phyloP scores from a whole-genome alignment of 2,329 filamentous ascomycete genomes.

The Diaporthe amygdali region DNA sequence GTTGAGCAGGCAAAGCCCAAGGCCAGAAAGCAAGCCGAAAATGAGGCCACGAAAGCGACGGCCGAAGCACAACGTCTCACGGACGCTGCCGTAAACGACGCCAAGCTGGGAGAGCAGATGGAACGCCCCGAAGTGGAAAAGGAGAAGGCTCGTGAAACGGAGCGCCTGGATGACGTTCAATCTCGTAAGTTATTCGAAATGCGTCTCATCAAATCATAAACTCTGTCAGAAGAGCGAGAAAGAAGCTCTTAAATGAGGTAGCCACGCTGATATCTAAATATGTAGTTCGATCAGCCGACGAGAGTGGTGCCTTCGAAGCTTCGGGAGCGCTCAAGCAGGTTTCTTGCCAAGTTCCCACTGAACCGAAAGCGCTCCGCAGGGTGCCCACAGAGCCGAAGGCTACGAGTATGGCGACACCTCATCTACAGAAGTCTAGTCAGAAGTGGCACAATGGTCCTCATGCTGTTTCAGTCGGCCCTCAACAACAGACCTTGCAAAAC shows the following conservation, averaged over 20 bases:
- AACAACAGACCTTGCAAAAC: not conserved
- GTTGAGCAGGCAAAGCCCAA: constrained; percentile 50
- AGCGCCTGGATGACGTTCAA: not conserved
- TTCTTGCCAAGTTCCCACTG: not conserved
- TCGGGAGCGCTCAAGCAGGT: not conserved
- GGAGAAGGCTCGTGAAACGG: constrained; percentile 59
- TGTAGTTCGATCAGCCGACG: not conserved
- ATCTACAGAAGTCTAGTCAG: not conserved
- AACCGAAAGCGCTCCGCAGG: not conserved
- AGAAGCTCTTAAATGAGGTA: no score
- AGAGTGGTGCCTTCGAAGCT: not conserved
- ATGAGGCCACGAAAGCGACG: constrained; percentile 48
- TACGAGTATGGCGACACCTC: not conserved
- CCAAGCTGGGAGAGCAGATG: constrained; percentile 74
- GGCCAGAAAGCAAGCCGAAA: constrained; percentile 48
- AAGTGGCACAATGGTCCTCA: not conserved
- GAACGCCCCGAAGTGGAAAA: constrained; percentile 75
- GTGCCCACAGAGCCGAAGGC: not conserved
- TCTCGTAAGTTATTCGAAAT: no score
- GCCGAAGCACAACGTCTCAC: constrained; percentile 48
- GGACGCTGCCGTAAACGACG: constrained; percentile 62
- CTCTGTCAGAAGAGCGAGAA: not conserved
- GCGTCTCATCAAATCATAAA: no score
- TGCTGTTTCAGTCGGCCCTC: not conserved
- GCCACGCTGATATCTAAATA: not conserved